phyloP scores from a whole-genome alignment of 495 filamentous ascomycete genomes.

The Parathielavia hyrcaniae region DNA sequence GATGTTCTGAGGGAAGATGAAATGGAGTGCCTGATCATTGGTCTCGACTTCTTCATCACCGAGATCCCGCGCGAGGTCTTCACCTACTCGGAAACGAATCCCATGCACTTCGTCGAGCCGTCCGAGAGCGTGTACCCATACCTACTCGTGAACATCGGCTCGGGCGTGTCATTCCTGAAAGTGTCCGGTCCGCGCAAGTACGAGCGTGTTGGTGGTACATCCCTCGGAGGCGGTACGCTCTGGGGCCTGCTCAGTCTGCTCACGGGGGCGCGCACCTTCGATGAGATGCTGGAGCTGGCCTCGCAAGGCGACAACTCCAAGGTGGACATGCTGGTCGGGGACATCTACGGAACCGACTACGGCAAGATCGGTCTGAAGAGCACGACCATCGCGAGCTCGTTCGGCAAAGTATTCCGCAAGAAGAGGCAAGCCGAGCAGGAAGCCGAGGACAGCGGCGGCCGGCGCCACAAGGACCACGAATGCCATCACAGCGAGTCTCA shows the following conservation, averaged over 20 bases:
- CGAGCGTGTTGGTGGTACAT: slow-evolving; percentile 87
- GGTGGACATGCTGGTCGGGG: slow-evolving; percentile 96
- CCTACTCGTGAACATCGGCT: slow-evolving; percentile 97
- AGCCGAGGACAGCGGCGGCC: slow-evolving; percentile 68
- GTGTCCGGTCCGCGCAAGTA: slow-evolving; percentile 82
- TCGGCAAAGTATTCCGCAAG: slow-evolving; percentile 90
- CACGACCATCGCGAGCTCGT: slow-evolving; percentile 88
- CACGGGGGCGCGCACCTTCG: slow-evolving; percentile 83
- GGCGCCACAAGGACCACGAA: slow-evolving; percentile 46
- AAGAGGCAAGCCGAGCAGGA: slow-evolving; percentile 66
- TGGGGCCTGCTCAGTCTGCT: slow-evolving; percentile 90
- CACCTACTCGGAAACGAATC: slow-evolving; percentile 81
- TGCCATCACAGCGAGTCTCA: slow-evolving; percentile 19
- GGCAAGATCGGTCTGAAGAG: slow-evolving; percentile 90
- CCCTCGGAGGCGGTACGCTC: slow-evolving; percentile 88
- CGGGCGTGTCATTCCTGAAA: slow-evolving; percentile 96
- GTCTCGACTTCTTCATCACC: slow-evolving; percentile 96
- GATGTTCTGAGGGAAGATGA: slow-evolving; percentile 91
- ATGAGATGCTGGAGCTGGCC: slow-evolving; percentile 94
- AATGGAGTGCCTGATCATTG: slow-evolving; percentile 97
- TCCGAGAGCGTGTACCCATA: slow-evolving; percentile 81
- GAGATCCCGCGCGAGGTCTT: slow-evolving; percentile 96
- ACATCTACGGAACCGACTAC: slow-evolving; percentile 96
- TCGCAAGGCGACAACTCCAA: slow-evolving; percentile 84
- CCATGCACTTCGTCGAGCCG: slow-evolving; percentile 75